A percentile compares a stretch with the other conserved stretches of the same genome.
Evolutionary conservation across 768 basidiomycete genomes (phyloP).

Genomic region (Daedaleopsis nitida): DNA sequence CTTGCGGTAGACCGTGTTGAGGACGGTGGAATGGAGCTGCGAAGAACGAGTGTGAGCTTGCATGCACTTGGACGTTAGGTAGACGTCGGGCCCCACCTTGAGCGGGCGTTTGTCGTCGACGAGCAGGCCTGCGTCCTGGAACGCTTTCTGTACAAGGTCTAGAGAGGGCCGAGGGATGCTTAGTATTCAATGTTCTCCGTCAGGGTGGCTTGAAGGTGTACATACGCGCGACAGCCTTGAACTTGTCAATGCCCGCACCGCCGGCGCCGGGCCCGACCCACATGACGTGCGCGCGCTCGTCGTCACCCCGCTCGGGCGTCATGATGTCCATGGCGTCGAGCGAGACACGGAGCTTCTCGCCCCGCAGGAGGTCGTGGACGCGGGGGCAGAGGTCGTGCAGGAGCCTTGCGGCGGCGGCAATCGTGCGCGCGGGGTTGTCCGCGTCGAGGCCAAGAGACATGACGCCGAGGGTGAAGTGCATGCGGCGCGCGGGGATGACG

Average conservation of each 20-base stretch:
- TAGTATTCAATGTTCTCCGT: no score
- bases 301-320: constrained; percentile 40
- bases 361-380: constrained; percentile 44
- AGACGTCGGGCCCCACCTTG: constrained; percentile 28
- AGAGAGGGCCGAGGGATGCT: background rate
- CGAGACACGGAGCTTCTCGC: constrained; percentile 36
- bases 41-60: background rate
- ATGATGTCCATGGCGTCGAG: constrained; percentile 55
- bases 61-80: background rate
- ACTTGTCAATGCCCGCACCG: constrained; percentile 30
- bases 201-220: background rate
- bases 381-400: constrained; percentile 32
- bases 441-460: constrained; percentile 51
- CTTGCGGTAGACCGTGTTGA: constrained; percentile 40
- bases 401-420: constrained; percentile 28
- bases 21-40: constrained; percentile 40
- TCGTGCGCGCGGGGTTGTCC: constrained; percentile 9
- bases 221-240: background rate
- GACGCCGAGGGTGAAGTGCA: constrained; percentile 77
- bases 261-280: constrained; percentile 52
- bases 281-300: constrained; percentile 53
- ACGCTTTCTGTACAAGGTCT: constrained; percentile 36
- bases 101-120: constrained; percentile 36
- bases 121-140: constrained; percentile 34
- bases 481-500: constrained; percentile 53